Evolutionary conservation across 306 rosid genomes (phyloP).

Genomic region (Casuarina cunninghamiana): DNA sequence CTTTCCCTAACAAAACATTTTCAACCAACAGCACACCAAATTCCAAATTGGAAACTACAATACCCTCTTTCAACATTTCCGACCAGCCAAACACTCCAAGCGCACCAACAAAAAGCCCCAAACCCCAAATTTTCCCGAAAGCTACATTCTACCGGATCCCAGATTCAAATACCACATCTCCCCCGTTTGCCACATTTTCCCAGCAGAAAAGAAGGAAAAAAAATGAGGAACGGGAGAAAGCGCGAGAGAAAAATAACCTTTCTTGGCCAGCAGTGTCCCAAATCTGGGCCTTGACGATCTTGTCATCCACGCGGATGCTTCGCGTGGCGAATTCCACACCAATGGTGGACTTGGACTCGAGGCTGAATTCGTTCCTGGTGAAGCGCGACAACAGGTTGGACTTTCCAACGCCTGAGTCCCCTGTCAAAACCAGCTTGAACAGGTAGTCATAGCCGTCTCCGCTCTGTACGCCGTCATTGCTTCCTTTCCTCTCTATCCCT

Average conservation of each 20-base stretch:
- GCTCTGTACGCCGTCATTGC: constrained; percentile 39
- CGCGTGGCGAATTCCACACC: background rate
- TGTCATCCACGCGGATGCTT: background rate
- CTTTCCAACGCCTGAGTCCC: constrained; percentile 22
- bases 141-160: too few species aligned
- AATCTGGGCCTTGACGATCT: background rate
- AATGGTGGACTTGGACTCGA: background rate
- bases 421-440: constrained; percentile 45
- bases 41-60: too few species aligned
- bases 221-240: background rate
- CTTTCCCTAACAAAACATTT: background rate
- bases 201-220: background rate
- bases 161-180: background rate
- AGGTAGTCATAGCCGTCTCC: constrained; percentile 60
- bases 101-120: too few species aligned
- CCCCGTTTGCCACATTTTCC: background rate
- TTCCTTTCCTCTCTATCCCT: background rate
- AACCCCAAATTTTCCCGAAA: too few species aligned
- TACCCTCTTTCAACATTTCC: too few species aligned
- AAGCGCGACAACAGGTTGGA: constrained; percentile 38
- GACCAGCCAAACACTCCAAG: too few species aligned
- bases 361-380: background rate
- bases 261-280: background rate
- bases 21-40: background rate
- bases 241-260: constrained; percentile 25